Conservation (phyloP, 495 filamentous ascomycete genomes). For the Podospora bellae-mahoneyi region DNA sequence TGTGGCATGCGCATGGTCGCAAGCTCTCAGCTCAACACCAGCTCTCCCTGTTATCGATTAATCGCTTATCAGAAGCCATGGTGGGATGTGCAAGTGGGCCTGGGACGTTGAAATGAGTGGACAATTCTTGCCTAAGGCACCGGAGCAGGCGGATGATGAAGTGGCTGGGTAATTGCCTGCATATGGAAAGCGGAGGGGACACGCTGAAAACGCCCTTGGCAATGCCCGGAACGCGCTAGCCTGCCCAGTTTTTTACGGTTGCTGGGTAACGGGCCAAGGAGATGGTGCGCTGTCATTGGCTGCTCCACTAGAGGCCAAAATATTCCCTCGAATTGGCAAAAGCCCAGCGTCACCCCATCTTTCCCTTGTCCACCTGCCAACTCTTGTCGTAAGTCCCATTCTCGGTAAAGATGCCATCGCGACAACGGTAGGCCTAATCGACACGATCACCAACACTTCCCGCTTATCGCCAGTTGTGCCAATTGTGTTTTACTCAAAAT, state of each 20-base stretch:
- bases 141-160: background rate
- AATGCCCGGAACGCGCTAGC: slow-evolving; percentile 5
- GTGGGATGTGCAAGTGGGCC: background rate
- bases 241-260: slow-evolving; percentile 21
- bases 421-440: slow-evolving; percentile 13
- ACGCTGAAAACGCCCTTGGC: slow-evolving; percentile 6
- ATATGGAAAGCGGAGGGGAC: slow-evolving; percentile 9
- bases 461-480: background rate
- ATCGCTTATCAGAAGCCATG: background rate
- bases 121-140: background rate
- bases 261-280: slow-evolving; percentile 25
- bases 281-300: slow-evolving; percentile 24
- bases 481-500: background rate
- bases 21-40: background rate
- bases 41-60: slow-evolving; percentile 1
- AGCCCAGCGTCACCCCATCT: slow-evolving; percentile 19
- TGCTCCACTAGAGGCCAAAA: slow-evolving; percentile 25
- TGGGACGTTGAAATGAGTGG: background rate
- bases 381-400: slow-evolving; percentile 27
- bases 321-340: slow-evolving; percentile 26
- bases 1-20: background rate
- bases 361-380: slow-evolving; percentile 19
- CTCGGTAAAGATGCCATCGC: slow-evolving; percentile 16
- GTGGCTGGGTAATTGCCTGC: slow-evolving; percentile 7
- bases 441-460: background rate